Conservation (phyloP, 2,329 filamentous ascomycete genomes). For the Monosporascus sp. region DNA sequence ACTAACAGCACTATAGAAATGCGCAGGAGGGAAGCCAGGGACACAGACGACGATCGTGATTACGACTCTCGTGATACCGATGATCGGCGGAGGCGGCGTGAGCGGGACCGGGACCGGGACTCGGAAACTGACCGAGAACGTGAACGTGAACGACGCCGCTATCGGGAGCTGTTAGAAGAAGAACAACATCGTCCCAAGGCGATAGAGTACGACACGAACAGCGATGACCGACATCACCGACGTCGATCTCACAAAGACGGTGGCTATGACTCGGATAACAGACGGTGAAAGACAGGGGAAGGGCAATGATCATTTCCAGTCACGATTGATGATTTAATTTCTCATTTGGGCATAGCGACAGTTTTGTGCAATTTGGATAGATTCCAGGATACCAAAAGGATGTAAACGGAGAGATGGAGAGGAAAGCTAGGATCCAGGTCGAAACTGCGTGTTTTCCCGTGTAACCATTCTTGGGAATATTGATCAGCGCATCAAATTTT, state of each 20-base stretch:
- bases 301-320: background rate
- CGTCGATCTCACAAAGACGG: constrained; percentile 12
- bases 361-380: background rate
- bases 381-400: too few relatives aligned
- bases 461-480: too few relatives aligned
- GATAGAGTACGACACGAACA: constrained; percentile 20
- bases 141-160: constrained; percentile 22
- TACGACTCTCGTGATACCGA: constrained; percentile 25
- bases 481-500: too few relatives aligned
- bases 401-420: too few relatives aligned
- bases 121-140: constrained; percentile 21
- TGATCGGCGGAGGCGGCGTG: constrained; percentile 22
- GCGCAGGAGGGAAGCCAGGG: constrained; percentile 37
- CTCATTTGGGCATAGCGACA: background rate
- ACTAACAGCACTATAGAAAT: constrained; percentile 25
- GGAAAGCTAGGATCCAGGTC: too few relatives aligned
- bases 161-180: constrained; percentile 16
- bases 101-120: constrained; percentile 17
- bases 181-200: constrained; percentile 18
- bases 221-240: constrained; percentile 11
- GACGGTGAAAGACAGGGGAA: constrained; percentile 8
- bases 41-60: constrained; percentile 14
- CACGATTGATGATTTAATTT: constrained; percentile 1
- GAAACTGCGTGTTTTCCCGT: too few relatives aligned
- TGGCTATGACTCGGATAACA: constrained; percentile 19